Percentiles rank a stretch among this genome's conserved stretches.
These are phyloP conservation scores for Russula dissimulans DNA, from an alignment of 768 basidiomycete species.

Conservation along the genomic window DNA sequence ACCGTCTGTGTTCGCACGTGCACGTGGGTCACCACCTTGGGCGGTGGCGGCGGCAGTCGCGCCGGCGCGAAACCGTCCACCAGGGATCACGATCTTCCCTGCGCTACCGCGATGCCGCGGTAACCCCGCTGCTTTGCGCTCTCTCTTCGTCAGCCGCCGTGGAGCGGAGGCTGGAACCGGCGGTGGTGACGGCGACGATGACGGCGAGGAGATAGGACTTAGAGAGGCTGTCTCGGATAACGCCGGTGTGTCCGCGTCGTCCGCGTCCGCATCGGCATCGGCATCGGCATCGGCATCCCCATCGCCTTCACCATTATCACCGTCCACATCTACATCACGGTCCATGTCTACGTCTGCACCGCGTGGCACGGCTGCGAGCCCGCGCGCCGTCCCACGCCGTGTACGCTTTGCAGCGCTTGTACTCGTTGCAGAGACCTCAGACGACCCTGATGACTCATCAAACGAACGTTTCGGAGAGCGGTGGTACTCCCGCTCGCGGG, in stretches of 20 bases:
- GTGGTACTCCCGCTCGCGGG: conserved; percentile 30
- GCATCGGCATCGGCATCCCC: conserved; percentile 26
- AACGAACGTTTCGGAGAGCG: conserved; percentile 52
- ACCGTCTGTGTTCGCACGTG: conserved; percentile 26
- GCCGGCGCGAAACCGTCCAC: conserved; percentile 40
- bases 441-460: conserved; percentile 44
- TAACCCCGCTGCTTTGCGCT: conserved; percentile 60
- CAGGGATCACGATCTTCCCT: conserved; percentile 56
- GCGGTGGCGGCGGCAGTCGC: conserved; percentile 12
- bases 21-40: conserved; percentile 19
- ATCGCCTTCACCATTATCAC: conserved; percentile 19
- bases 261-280: conserved; percentile 21
- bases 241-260: conserved; percentile 31
- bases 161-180: conserved; percentile 26
- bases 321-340: conserved; percentile 26
- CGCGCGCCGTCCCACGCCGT: conserved; percentile 14
- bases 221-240: conserved; percentile 32
- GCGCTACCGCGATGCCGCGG: conserved; percentile 44
- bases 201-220: conserved; percentile 27
- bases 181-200: conserved; percentile 22
- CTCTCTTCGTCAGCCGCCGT: conserved; percentile 47
- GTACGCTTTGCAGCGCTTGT: conserved; percentile 26
- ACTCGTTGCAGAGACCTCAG: conserved; percentile 25
- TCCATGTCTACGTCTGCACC: conserved; percentile 24
- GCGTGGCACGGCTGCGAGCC: conserved; percentile 2